Evolutionary conservation across 2,329 filamentous ascomycete genomes (phyloP), one percentile per base, ranked within the genome.

Genomic region (Diaporthe sp.): DNA sequence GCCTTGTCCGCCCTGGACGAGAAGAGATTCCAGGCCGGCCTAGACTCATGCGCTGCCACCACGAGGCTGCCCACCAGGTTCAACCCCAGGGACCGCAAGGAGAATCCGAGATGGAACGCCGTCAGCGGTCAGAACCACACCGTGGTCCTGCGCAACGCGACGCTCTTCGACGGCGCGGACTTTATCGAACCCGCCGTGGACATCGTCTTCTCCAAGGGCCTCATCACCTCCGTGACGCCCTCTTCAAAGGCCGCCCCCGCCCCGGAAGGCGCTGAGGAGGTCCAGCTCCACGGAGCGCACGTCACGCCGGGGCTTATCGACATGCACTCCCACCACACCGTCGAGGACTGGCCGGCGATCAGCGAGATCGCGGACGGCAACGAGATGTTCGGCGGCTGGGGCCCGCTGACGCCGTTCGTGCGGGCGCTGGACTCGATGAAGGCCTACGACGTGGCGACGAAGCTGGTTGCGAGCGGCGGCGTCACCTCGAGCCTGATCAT

Each of bases 401-500:
- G 82, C 2, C 80, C 84, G 7, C 72, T 85, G 1, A 85, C 84
- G 12, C 83, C 84, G 0, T 83, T 83, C 71, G 78, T 84, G 50
- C 81, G 83, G 28, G 80, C 82, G 30, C 75, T 84, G 13, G 85
- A 87, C 76, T 82, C 80, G 15, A 79, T 87, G 45, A 86, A 86
- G 78, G 79, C 83, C 0, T 84, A 85, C 72, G 85, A 87, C 75
- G 74, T 76, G 28, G 84, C 80, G 15, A 83, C 82, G 3, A 77
- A 67, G 8, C 77, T 85, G 28, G 83, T 87, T 74, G 82, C 83
- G 12, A 86, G 85, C 7, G 86, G 86, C 12, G 86, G 86, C 33
- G 81, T 87, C 28, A 87, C 85, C 1, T 83, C 84, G 4, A 86
- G 84, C n/a, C 81, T 87, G n/a, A 80, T 87, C 47, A 78, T 87